phyloP scores from a whole-genome alignment of 1,284 basidiomycete species.

The Retiboletus fuscus region DNA sequence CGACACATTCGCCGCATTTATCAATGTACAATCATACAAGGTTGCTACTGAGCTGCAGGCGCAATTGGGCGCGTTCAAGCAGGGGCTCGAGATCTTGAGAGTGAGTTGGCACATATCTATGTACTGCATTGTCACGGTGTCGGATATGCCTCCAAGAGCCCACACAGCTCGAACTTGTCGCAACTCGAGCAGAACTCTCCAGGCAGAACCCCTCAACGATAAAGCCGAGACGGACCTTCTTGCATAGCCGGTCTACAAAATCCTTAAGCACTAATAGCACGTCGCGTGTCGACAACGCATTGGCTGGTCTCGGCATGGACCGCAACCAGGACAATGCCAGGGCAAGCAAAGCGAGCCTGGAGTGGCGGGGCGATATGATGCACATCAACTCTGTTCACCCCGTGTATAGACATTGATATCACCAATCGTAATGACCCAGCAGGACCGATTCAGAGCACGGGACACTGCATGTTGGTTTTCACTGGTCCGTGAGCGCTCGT shows the following conservation, averaged over 20 bases:
- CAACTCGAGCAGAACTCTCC: conserved; percentile 74
- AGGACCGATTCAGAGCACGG: conserved; percentile 94
- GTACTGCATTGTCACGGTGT: too few species aligned
- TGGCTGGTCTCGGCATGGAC: conserved; percentile 79
- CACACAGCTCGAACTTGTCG: conserved; percentile 69
- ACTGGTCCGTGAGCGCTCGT: background rate
- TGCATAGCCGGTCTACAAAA: conserved; percentile 60
- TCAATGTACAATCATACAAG: conserved; percentile 99
- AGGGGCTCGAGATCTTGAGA: conserved; percentile 95
- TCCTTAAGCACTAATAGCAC: conserved; percentile 45
- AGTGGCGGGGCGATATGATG: conserved; percentile 53
- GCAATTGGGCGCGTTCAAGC: conserved; percentile 77
- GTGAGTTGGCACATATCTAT: conserved; percentile 54
- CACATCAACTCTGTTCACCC: conserved; percentile 74
- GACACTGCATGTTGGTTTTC: conserved; percentile 65
- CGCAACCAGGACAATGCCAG: conserved; percentile 25
- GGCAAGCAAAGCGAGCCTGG: conserved; percentile 33
- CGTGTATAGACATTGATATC: conserved; percentile 90
- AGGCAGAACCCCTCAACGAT: conserved; percentile 87
- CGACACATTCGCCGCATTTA: conserved; percentile 99
- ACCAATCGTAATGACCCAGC: conserved; percentile 95
- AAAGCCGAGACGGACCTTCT: conserved; percentile 92
- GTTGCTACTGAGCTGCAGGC: conserved; percentile 85
- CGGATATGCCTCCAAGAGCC: conserved; percentile 85
- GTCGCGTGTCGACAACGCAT: conserved; percentile 57